Base-by-base conservation (phyloP, 2,329 filamentous ascomycete genomes). In the Colletotrichum limetticola region DNA sequence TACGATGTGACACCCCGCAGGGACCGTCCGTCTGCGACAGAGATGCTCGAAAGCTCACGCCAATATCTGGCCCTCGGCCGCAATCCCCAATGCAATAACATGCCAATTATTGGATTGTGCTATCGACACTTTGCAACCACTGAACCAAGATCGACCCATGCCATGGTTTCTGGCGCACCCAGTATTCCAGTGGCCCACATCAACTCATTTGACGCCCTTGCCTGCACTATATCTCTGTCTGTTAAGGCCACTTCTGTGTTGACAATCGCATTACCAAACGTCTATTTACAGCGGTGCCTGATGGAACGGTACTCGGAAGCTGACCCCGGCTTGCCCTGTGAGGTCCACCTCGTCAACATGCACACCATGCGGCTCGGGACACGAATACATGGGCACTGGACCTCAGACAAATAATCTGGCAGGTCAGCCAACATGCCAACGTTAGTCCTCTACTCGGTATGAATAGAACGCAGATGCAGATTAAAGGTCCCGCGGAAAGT, bases 11-110 rank as follows among this genome's bases (percentile, higher is more conserved):
- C 12, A 19, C 49, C 16, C 68, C 69, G 65, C 69, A 71, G 56
- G 28, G 65, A 30, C 69, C 53, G 52, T 68, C 37, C 30, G 12
- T 68, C 69, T 63, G 69, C 58, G 65, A 72, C 58, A 68, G 24
- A 58, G 37, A 24, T 57, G 7, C 37, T 42, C 57, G 26, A 46
- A 22, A 24, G 49, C 61, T 56, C 30, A 9, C 22, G 26, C n/a
- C 14, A 28, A 53, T 32, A 24, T 55, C 55, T 16, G 42, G 55
- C 46, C 55, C 62, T 60, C 56, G 30, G 32, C 26, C 59, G 32
- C 68, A 55, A 22, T 49, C 42, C 66, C 28, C 56, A 58, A 35
- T 37, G 49, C 22, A 14, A 63, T 42, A 63, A 14, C 52, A 71
- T 63, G 42, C 58, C 65, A 58, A 30, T 53, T 30, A 53, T 52